Percentiles rank a stretch among this genome's conserved stretches.
Conservation (phyloP, 805 yeast genomes). For the Candida namnaoensis region DNA sequence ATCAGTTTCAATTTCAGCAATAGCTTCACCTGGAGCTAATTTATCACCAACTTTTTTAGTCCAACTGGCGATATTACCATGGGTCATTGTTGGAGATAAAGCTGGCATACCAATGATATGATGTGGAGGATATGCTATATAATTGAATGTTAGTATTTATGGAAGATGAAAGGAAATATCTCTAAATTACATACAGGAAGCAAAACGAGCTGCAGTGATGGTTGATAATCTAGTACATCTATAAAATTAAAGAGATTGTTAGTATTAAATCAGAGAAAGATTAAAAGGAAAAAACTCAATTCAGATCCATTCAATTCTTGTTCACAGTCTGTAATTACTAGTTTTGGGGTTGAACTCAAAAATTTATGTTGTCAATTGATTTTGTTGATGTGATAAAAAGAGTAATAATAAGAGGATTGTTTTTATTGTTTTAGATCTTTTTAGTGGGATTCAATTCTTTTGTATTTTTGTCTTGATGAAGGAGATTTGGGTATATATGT, state of each 20-base stretch:
- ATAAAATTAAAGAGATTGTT: not conserved
- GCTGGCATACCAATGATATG: constrained; percentile 97
- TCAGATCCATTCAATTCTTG: no score
- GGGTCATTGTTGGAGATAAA: constrained; percentile 98
- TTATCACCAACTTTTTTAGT: constrained; percentile 82
- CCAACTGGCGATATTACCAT: constrained; percentile 89
- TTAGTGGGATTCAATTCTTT: no score
- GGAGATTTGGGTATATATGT: no score
- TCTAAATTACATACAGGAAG: constrained; percentile 6
- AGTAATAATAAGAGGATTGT: no score
- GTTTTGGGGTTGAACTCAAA: no score
- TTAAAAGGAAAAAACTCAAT: no score
- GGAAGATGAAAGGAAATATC: not conserved
- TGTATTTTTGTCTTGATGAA: no score
- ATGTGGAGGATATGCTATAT: constrained; percentile 58
- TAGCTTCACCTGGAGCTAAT: constrained; percentile 84
- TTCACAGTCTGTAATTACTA: no score
- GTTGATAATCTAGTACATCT: constrained; percentile 12
- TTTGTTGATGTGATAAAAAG: no score
- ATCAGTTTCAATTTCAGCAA: constrained; percentile 97
- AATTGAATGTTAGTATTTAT: not conserved
- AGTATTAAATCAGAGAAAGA: no score
- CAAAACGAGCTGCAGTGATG: constrained; percentile 13
- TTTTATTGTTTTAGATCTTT: no score
- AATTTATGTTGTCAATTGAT: no score